Percentiles rank a stretch among this genome's conserved stretches.
phyloP scores from a whole-genome alignment of 495 filamentous ascomycete genomes.

The Neurospora sp. region DNA sequence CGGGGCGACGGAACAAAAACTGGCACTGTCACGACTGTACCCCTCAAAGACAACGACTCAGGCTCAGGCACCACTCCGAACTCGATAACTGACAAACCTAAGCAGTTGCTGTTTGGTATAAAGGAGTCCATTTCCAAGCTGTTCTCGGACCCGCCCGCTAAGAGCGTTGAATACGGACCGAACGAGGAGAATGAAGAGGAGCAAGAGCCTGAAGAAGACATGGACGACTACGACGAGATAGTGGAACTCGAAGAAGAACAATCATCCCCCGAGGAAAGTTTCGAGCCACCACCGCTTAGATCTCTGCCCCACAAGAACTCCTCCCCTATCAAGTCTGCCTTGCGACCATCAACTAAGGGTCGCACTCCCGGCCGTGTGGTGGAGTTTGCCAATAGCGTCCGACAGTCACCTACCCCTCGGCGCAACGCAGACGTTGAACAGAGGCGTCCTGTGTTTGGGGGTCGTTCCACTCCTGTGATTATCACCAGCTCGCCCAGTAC shows the following conservation, averaged over 20 bases:
- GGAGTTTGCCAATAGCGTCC: conserved; percentile 31
- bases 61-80: neutral
- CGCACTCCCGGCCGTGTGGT: conserved; percentile 35
- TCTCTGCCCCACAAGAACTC: conserved; percentile 22
- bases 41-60: neutral
- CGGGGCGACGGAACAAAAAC: neutral
- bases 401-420: neutral
- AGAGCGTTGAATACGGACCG: neutral
- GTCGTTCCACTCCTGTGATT: neutral
- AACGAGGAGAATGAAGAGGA: conserved; percentile 2
- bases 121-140: conserved; percentile 9
- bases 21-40: neutral
- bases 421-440: neutral
- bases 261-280: conserved; percentile 3
- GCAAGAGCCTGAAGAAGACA: neutral
- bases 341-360: conserved; percentile 36
- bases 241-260: conserved; percentile 7
- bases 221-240: neutral
- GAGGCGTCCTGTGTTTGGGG: neutral
- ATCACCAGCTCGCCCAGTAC: neutral
- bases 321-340: conserved; percentile 41
- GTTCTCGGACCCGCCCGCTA: conserved; percentile 3
- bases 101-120: conserved; percentile 8
- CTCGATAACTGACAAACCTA: neutral
- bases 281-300: conserved; percentile 2